Conservation (phyloP, 2,329 filamentous ascomycete genomes). For the Neonectria magnoliae region DNA sequence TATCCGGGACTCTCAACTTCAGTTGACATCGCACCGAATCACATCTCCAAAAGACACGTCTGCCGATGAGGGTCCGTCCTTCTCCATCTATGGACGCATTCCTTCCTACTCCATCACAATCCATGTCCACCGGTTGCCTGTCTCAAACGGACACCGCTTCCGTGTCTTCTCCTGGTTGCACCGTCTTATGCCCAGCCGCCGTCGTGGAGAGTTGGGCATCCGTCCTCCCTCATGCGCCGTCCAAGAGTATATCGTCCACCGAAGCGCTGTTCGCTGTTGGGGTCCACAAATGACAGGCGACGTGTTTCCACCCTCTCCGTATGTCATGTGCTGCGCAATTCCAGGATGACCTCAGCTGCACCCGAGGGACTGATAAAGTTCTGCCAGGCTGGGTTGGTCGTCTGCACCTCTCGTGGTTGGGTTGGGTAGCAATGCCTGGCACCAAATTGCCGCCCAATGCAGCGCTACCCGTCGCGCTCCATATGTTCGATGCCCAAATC, state of each 20-base stretch:
- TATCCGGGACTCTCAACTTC: slow-evolving; percentile 36
- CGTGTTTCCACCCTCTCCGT: slow-evolving; percentile 37
- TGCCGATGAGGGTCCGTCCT: slow-evolving; percentile 35
- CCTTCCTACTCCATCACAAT: slow-evolving; percentile 21
- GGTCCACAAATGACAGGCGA: slow-evolving; percentile 40
- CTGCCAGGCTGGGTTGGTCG: slow-evolving; percentile 16
- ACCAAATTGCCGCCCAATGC: slow-evolving; percentile 50
- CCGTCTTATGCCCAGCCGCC: slow-evolving; percentile 35
- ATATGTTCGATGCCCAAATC: slow-evolving; percentile 41
- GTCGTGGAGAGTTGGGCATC: slow-evolving; percentile 37
- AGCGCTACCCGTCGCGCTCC: slow-evolving; percentile 36
- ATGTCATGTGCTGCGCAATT: slow-evolving; percentile 35
- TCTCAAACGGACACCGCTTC: slow-evolving; percentile 30
- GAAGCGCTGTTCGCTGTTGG: slow-evolving; percentile 10
- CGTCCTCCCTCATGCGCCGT: slow-evolving; percentile 29
- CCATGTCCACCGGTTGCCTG: slow-evolving; percentile 26
- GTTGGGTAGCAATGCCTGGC: slow-evolving; percentile 54
- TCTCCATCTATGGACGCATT: slow-evolving; percentile 19
- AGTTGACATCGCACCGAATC: slow-evolving; percentile 30
- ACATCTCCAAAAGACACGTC: slow-evolving; percentile 41
- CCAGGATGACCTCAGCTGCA: slow-evolving; percentile 39
- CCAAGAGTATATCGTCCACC: slow-evolving; percentile 14
- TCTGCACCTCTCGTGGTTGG: slow-evolving; percentile 29
- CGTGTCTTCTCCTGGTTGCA: slow-evolving; percentile 31
- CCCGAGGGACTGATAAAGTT: slow-evolving; percentile 26